phyloP scores from a whole-genome alignment of 768 basidiomycete genomes.

The Hygrophorus pudorinus region DNA sequence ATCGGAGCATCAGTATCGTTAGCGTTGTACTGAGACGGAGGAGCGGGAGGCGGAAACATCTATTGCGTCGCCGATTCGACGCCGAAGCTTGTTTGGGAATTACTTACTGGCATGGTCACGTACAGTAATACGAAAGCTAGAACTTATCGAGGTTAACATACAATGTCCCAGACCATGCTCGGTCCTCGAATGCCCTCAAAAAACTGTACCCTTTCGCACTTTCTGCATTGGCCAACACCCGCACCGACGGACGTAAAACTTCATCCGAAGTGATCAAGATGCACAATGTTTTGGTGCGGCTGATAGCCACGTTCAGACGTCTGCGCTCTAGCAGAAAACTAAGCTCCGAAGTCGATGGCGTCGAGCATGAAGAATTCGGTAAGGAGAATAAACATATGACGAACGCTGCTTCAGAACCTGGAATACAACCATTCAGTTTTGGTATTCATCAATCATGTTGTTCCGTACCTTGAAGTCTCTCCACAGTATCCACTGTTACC shows the following conservation, averaged over 20 bases:
- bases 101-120: too few relatives aligned
- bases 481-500: conserved; percentile 41
- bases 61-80: too few relatives aligned
- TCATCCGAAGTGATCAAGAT: conserved; percentile 34
- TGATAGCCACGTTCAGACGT: conserved; percentile 43
- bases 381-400: conserved; percentile 47
- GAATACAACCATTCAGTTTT: background rate
- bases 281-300: conserved; percentile 41
- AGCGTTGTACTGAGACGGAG: conserved; percentile 8
- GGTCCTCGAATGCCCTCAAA: conserved; percentile 36
- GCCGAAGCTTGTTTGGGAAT: too few relatives aligned
- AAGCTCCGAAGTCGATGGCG: conserved; percentile 27
- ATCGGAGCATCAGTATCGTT: conserved; percentile 50
- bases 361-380: too few relatives aligned
- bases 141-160: conserved; percentile 26
- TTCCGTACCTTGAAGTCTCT: conserved; percentile 36
- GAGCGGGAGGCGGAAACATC: conserved; percentile 17
- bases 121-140: too few relatives aligned
- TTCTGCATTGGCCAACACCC: conserved; percentile 32
- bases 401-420: conserved; percentile 43
- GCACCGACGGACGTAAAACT: conserved; percentile 36
- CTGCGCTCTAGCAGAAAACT: conserved; percentile 37
- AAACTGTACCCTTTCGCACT: conserved; percentile 38
- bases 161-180: conserved; percentile 35
- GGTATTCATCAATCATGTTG: background rate